Conservation (phyloP, 2,329 filamentous ascomycete genomes). For the Diaporthe humulicola region DNA sequence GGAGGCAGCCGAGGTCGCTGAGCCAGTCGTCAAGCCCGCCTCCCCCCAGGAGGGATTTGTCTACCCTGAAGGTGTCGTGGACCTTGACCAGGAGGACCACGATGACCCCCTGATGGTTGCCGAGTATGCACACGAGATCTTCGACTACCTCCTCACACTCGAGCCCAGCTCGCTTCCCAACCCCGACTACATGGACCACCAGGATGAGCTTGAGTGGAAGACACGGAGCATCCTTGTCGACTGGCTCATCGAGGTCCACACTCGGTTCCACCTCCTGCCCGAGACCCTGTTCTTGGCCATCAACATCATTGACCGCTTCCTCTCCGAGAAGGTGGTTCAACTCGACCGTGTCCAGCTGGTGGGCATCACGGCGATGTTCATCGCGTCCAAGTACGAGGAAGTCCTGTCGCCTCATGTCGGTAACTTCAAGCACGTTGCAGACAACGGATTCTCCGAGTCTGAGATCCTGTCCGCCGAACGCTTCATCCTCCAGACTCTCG, state of each 20-base stretch:
- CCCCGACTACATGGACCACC: constrained; percentile 93
- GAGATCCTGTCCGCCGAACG: constrained; percentile 98
- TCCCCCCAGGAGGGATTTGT: constrained; percentile 42
- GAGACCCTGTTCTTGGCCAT: constrained; percentile 97
- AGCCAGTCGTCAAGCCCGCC: constrained; percentile 49
- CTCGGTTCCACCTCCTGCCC: constrained; percentile 92
- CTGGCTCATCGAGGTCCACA: constrained; percentile 99
- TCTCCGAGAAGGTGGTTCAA: constrained; percentile 95
- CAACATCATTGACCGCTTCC: constrained; percentile 98
- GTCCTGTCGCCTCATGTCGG: constrained; percentile 96
- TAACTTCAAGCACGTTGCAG: constrained; percentile 97
- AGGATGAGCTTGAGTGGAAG: constrained; percentile 97
- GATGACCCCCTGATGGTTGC: constrained; percentile 98
- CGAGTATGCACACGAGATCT: constrained; percentile 97
- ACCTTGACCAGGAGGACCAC: constrained; percentile 88
- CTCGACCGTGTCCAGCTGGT: constrained; percentile 96
- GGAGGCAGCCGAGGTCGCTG: constrained; percentile 51
- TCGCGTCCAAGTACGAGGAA: constrained; percentile 98
- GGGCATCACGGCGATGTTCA: constrained; percentile 99
- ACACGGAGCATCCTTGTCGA: constrained; percentile 97
- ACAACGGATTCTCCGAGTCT: constrained; percentile 94
- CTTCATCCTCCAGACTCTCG: constrained; percentile 88
- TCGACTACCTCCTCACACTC: constrained; percentile 91
- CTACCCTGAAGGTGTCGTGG: constrained; percentile 61
- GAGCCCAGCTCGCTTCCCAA: constrained; percentile 86